Conservation (phyloP, 352 stramenopile species). For the Plasmopara halstedii region DNA sequence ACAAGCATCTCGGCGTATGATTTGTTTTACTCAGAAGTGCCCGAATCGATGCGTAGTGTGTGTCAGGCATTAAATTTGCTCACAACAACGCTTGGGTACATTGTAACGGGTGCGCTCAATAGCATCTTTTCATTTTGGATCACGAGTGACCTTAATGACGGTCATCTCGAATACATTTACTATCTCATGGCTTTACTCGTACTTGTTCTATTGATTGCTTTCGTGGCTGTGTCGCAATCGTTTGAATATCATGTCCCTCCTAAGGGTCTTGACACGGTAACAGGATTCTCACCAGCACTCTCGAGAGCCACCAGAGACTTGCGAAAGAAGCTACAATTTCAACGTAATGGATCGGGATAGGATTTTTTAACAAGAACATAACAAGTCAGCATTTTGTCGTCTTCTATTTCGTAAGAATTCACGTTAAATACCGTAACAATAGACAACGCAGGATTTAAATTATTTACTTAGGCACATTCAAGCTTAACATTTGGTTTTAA, state of each 20-base stretch:
- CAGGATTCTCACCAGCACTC: constrained; percentile 56
- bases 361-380: too few species aligned
- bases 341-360: constrained; percentile 14
- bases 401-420: too few species aligned
- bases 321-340: constrained; percentile 28
- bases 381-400: background rate
- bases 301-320: constrained; percentile 42
- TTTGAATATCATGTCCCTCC: constrained; percentile 78
- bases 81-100: constrained; percentile 85
- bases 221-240: constrained; percentile 54
- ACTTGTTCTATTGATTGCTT: constrained; percentile 51
- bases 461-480: too few species aligned
- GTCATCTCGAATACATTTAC: constrained; percentile 87
- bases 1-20: constrained; percentile 86
- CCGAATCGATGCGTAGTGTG: constrained; percentile 86
- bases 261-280: constrained; percentile 33
- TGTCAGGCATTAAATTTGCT: constrained; percentile 87
- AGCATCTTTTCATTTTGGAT: constrained; percentile 89
- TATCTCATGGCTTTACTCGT: constrained; percentile 70
- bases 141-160: constrained; percentile 85
- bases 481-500: background rate
- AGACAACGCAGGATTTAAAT: too few species aligned
- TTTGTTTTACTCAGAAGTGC: constrained; percentile 90
- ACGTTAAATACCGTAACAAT: too few species aligned
- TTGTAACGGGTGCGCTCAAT: constrained; percentile 74